A percentile compares a stretch with the other conserved stretches of the same genome.
Conservation (phyloP, 148 eudicot genomes). For the Rhododendron ovatum region DNA sequence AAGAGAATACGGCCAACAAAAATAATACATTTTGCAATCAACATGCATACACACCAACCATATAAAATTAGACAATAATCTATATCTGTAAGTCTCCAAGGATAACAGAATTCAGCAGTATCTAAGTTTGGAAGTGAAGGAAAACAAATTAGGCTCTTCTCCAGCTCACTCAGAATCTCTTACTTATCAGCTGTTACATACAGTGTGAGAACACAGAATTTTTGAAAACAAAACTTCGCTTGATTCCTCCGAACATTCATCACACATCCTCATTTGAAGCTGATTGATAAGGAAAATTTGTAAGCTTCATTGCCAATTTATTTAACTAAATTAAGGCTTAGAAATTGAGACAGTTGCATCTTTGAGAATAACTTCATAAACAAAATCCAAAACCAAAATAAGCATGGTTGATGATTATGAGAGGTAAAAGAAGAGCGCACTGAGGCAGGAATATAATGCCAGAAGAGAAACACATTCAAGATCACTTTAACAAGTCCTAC, state of each 20-base stretch:
- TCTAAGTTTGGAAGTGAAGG: neutral
- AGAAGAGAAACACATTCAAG: neutral
- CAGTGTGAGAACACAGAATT: conserved; percentile 10
- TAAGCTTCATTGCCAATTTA: conserved; percentile 21
- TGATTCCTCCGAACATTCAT: conserved; percentile 35
- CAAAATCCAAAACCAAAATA: neutral
- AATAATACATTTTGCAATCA: conserved; percentile 3
- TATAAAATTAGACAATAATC: neutral
- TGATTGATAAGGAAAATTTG: conserved; percentile 35
- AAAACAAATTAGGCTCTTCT: conserved; percentile 19
- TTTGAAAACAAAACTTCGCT: conserved; percentile 22
- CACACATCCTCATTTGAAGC: conserved; percentile 77
- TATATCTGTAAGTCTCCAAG: neutral
- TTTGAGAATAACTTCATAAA: neutral
- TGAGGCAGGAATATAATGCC: neutral
- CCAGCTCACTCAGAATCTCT: conserved; percentile 28
- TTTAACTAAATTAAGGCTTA: neutral
- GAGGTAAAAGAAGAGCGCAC: neutral
- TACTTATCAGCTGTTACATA: conserved; percentile 11
- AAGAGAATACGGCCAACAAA: conserved; percentile 5
- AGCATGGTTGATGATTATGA: neutral
- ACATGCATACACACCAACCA: conserved; percentile 10
- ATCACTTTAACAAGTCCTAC: neutral
- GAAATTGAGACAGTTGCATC: neutral
- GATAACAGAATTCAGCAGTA: conserved; percentile 9